Conservation (phyloP, 805 yeast species). For the Starmerella lactis-condensi region DNA sequence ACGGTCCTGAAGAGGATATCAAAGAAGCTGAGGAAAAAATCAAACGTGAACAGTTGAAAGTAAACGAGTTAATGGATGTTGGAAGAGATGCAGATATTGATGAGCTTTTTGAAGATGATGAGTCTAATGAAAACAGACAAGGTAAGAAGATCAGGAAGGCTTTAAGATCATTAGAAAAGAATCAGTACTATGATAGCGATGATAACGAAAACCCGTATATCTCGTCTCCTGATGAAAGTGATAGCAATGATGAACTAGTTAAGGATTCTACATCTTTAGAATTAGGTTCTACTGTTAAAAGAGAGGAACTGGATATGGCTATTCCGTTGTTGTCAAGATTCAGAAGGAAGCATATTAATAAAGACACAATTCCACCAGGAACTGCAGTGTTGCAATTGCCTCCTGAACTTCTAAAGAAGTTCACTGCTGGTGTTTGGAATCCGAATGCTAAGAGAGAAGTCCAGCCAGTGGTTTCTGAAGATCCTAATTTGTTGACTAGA, state of each 20-base stretch:
- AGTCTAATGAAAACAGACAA: conserved; percentile 57
- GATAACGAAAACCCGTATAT: conserved; percentile 73
- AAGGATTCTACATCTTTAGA: background rate
- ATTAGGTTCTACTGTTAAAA: conserved; percentile 3
- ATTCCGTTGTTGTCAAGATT: conserved; percentile 15
- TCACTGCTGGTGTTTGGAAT: conserved; percentile 75
- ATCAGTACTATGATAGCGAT: conserved; percentile 70
- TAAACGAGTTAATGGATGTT: conserved; percentile 54
- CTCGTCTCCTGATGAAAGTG: conserved; percentile 41
- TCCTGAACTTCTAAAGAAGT: conserved; percentile 37
- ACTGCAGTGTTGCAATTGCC: conserved; percentile 48
- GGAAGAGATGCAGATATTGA: conserved; percentile 40
- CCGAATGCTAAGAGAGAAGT: conserved; percentile 30
- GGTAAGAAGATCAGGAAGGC: conserved; percentile 75
- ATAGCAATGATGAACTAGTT: conserved; percentile 22
- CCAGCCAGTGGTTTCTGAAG: conserved; percentile 23
- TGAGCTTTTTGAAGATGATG: conserved; percentile 54
- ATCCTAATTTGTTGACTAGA: conserved; percentile 36
- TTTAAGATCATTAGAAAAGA: conserved; percentile 65
- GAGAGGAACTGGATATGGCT: conserved; percentile 6
- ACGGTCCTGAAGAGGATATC: conserved; percentile 87
- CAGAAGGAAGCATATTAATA: conserved; percentile 23
- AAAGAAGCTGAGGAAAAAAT: conserved; percentile 54
- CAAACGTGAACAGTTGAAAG: conserved; percentile 23
- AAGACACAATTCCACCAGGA: conserved; percentile 30